Conservation (phyloP, 495 filamentous ascomycete species). For the Oleoguttula mirabilis region DNA sequence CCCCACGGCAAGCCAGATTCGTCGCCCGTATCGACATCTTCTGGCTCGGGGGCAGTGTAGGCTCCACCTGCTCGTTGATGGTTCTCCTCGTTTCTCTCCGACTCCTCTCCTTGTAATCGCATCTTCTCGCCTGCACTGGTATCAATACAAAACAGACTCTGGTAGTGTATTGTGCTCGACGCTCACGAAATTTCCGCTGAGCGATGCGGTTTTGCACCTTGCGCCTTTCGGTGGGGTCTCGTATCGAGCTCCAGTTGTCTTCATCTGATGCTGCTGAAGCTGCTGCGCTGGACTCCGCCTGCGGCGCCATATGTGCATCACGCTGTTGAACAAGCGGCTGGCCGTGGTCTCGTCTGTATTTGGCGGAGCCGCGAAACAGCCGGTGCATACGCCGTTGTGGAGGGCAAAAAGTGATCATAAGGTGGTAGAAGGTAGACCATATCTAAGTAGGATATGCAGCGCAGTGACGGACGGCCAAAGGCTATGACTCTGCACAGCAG, state of each 20-base stretch:
- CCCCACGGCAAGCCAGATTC: slow-evolving; percentile 56
- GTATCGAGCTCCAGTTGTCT: slow-evolving; percentile 30
- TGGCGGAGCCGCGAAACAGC: no score
- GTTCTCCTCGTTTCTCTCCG: slow-evolving; percentile 45
- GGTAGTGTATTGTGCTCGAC: not conserved
- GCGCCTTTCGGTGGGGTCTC: slow-evolving; percentile 29
- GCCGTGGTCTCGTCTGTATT: no score
- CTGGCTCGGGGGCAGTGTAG: slow-evolving; percentile 43
- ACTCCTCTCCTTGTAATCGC: slow-evolving; percentile 44
- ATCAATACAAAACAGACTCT: not conserved
- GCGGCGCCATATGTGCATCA: not conserved
- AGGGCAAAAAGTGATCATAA: no score
- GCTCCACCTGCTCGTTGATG: slow-evolving; percentile 40
- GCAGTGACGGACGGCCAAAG: no score
- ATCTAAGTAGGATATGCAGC: no score
- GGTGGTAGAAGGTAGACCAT: no score
- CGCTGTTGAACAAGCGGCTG: not conserved
- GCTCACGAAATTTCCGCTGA: slow-evolving; percentile 32
- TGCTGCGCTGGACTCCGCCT: slow-evolving; percentile 12
- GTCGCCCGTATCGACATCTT: slow-evolving; percentile 38
- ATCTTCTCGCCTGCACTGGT: slow-evolving; percentile 42
- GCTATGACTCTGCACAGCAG: no score
- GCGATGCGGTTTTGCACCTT: slow-evolving; percentile 34
- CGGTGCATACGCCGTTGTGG: no score
- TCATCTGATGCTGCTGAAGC: slow-evolving; percentile 4